Base-by-base conservation (phyloP, 208 protist genomes). In the Trypanosoma lewisi region DNA sequence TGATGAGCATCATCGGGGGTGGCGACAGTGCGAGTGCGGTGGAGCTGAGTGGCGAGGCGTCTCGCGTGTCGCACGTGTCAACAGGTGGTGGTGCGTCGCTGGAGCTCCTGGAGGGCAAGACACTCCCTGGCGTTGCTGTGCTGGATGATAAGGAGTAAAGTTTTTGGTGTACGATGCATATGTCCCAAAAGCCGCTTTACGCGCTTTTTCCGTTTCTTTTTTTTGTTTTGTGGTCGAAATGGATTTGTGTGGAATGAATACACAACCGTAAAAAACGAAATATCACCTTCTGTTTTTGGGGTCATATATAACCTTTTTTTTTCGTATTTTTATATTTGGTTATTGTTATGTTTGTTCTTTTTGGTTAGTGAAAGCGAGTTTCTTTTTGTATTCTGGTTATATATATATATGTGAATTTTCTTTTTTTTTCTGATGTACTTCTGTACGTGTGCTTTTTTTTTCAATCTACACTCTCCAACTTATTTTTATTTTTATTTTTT, bases 71-170 rank as follows among this genome's bases (percentile, higher is more conserved):
- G 50, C 98, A 99, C 77, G 93, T 99, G 33, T 97, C 85, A 37
- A 99, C 99, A 57, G 99, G 99, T 60, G 99, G 99, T 59, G 99
- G 98, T 70, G 99, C 98, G 9, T 98, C 95, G 12, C 89, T 99
- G 41, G 98, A 99, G 85, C 93, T 99, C 36, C 92, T 99, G 7
- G 98, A 99, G 82, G 98, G 98, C 58, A 94, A 94, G 74, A 78
- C 78, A 39, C 80, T 98, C 8, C 96, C 95, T 36, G 96, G 95
- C 62, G 87, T 98, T 19, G 78, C 81, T 42, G 75, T 90, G 50
- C 83, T 98, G 41, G 78, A 79, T 27, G 67, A 87, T 53, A 88
- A 85, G 78, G 57, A 87, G 64, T 67, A 33, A 37, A n/a, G n/a
- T n/a, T n/a, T n/a, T n/a, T n/a, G n/a, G n/a, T n/a, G n/a, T n/a